phyloP scores from a whole-genome alignment of 176 grass and related monocot species.

The Thinopyrum elongatum region DNA sequence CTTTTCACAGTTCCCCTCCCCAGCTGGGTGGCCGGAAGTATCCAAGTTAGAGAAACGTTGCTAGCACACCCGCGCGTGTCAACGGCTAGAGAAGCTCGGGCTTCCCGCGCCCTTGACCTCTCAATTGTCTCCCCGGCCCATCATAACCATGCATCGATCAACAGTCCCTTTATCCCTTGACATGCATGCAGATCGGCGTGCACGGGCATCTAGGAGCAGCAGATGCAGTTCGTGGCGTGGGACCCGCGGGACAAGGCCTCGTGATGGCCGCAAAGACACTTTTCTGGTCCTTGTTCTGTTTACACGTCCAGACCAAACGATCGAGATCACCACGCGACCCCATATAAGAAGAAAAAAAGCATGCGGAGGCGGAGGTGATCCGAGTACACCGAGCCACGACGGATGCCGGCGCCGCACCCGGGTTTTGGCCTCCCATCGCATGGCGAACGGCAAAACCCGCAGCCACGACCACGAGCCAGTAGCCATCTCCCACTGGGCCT shows the following conservation, averaged over 20 bases:
- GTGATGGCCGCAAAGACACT: constrained; percentile 17
- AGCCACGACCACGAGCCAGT: background rate
- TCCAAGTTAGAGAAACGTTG: background rate
- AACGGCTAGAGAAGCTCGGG: constrained; percentile 40
- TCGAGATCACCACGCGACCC: background rate
- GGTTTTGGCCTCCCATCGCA: constrained; percentile 9
- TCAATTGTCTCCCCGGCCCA: background rate
- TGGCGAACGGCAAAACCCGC: background rate
- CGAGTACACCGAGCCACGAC: background rate
- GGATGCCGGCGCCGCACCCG: background rate
- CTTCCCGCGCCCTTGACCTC: constrained; percentile 23
- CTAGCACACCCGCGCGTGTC: background rate
- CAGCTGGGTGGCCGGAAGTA: background rate
- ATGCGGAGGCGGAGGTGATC: background rate
- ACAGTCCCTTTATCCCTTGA: background rate
- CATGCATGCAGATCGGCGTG: background rate
- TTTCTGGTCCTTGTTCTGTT: background rate
- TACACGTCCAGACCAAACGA: background rate
- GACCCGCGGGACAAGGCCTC: background rate
- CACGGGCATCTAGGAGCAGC: background rate
- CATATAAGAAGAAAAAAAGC: background rate
- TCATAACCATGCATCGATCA: background rate
- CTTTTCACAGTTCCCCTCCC: constrained; percentile 24
- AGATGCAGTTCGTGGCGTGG: background rate
- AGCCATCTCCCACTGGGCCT: background rate